Percentiles rank a stretch among this genome's conserved stretches.
These are phyloP conservation scores for Clitopilus hobsonii DNA, from an alignment of 768 basidiomycete species.

Conservation along the genomic window DNA sequence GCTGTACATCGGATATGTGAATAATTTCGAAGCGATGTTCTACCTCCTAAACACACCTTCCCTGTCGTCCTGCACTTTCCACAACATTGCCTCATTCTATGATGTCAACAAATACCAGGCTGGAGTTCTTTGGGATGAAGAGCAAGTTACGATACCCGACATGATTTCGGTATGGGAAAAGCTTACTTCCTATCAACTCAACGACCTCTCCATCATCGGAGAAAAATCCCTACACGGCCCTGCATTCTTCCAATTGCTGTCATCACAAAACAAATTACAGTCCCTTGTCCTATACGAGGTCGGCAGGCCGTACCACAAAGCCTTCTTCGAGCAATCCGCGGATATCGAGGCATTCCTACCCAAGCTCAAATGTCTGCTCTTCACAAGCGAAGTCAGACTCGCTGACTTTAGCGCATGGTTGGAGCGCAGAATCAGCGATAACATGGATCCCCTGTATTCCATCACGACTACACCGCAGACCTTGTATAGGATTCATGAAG, in stretches of 20 bases:
- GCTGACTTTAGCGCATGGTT: not conserved
- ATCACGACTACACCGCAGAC: not conserved
- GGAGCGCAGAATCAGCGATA: not conserved
- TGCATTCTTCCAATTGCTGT: not conserved
- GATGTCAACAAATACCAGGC: not conserved
- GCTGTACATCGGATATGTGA: constrained; percentile 1
- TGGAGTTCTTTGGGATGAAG: not conserved
- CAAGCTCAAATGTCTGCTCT: not conserved
- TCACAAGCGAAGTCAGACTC: not conserved
- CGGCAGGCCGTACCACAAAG: constrained; percentile 1
- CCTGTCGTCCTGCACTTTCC: constrained; percentile 3
- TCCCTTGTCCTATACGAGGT: constrained; percentile 3
- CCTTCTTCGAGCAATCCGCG: not conserved
- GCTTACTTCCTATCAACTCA: not conserved
- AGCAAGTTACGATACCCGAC: not conserved
- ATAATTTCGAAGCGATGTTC: not conserved
- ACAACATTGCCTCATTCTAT: not conserved
- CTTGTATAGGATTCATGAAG: not conserved
- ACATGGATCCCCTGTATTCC: not conserved
- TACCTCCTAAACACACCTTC: not conserved
- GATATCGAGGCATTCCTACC: not conserved
- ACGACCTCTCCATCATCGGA: constrained; percentile 1
- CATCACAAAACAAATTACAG: not conserved
- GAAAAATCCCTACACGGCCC: not conserved
- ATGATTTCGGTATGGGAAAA: not conserved